Evolutionary conservation across 257 asterid genomes (phyloP), one percentile per base, ranked within the genome.

Genomic region (Phtheirospermum japonicum): DNA sequence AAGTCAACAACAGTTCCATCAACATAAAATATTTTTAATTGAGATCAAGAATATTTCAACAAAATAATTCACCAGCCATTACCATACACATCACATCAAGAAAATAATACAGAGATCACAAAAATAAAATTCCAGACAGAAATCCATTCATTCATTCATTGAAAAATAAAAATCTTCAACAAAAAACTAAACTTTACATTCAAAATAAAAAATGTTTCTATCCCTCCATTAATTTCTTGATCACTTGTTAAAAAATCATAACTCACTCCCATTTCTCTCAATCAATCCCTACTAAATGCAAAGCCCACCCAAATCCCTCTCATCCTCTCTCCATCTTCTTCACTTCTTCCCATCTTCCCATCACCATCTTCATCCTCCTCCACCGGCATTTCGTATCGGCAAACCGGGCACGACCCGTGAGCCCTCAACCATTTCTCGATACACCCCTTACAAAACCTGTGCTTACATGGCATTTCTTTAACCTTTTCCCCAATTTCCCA

Each of bases 341-440:
- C n/a, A n/a, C n/a, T n/a, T 70, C 11, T 59, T 70, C 8, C 66
- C 82, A 59, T 60, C 42, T 5, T 50, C 62, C 34, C 37, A 46
- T 49, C 66, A 5, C 52, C 76, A 18, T 72, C 78, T 4, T 79
- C 81, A 31, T 19, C 56, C 56, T 17, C 56, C 56, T 83, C 92
- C 59, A 63, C 79, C 5, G 94, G 95, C 97, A 90, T 83, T 45
- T 79, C 77, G 57, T 79, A 65, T 37, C 95, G 68, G 54, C 97
- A 89, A 63, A 89, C 83, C 9, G 97, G 97, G 76, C 97, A 86
- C 17, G 95, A 71, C 14, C 95, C 97, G 50, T 89, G 91, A 53
- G 78, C 66, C 9, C 53, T 72, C 75, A 89, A 49, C 97, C 97
- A 89, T 23, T 78, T 86, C 61, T 76, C 89, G 8, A 89, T 55